These are phyloP conservation scores for Olyra latifolia DNA, from an alignment of 176 grass and related monocot species.

Conservation along the genomic window DNA sequence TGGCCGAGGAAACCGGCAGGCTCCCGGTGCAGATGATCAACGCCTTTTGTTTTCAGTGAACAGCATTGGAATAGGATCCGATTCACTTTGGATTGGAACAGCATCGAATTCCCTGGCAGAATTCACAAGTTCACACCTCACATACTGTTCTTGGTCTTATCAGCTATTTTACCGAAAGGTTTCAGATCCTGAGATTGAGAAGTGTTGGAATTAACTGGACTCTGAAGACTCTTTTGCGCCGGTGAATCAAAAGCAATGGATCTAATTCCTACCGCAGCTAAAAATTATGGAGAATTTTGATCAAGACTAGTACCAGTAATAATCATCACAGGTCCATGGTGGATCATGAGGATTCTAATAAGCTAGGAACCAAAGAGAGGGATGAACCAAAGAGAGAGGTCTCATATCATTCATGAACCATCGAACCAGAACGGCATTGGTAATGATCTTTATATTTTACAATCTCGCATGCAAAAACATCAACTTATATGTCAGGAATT, in stretches of 20 bases:
- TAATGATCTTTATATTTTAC: neutral
- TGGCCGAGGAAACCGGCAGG: neutral
- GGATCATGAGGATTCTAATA: neutral
- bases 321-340: neutral
- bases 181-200: neutral
- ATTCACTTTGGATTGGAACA: neutral
- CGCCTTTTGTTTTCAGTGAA: neutral
- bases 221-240: no score
- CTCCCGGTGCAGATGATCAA: neutral
- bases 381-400: neutral
- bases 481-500: constrained; percentile 22
- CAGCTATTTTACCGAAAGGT: neutral
- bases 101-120: neutral
- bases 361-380: no score
- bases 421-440: neutral
- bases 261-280: neutral
- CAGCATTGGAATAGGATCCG: neutral
- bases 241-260: neutral
- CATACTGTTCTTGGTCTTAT: neutral
- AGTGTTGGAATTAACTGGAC: neutral
- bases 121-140: neutral
- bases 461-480: constrained; percentile 1
- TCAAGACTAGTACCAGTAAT: neutral
- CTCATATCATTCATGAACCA: neutral
- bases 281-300: neutral